A percentile compares a stretch with the other conserved stretches of the same genome.
These are phyloP conservation scores for Alternaria consortialis DNA, from an alignment of 2,329 filamentous ascomycete genomes.

Conservation along the genomic window DNA sequence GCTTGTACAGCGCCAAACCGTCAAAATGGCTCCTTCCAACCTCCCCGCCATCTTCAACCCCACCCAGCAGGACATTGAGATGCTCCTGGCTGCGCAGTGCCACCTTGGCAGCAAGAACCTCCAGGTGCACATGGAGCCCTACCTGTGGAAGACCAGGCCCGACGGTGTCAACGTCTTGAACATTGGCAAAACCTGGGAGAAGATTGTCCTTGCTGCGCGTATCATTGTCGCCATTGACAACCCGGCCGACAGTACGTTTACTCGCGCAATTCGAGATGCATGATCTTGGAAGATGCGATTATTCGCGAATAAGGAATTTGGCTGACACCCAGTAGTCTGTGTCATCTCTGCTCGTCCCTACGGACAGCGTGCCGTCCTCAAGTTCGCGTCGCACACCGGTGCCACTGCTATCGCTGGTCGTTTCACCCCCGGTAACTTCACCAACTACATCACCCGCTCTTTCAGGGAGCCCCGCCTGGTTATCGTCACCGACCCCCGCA, in stretches of 20 bases:
- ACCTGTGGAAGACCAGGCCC: slow-evolving; percentile 99
- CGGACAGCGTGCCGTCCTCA: slow-evolving; percentile 98
- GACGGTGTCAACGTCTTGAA: slow-evolving; percentile 99
- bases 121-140: slow-evolving; percentile 99
- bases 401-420: slow-evolving; percentile 98
- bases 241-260: slow-evolving; percentile 86
- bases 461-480: slow-evolving; percentile 99
- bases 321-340: slow-evolving; percentile 55
- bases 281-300: slow-evolving; percentile 10
- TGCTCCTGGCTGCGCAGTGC: slow-evolving; percentile 95
- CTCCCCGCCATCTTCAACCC: slow-evolving; percentile 96
- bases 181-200: slow-evolving; percentile 99
- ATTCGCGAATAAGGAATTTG: slow-evolving; percentile 2
- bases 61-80: slow-evolving; percentile 98
- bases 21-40: slow-evolving; percentile 93
- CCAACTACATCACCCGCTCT: slow-evolving; percentile 99
- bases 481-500: slow-evolving; percentile 98
- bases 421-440: slow-evolving; percentile 99
- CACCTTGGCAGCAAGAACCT: slow-evolving; percentile 99
- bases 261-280: slow-evolving; percentile 10
- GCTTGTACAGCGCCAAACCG: slow-evolving; percentile 45
- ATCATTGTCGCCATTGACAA: slow-evolving; percentile 99
- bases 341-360: slow-evolving; percentile 99
- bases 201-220: slow-evolving; percentile 97
- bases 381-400: slow-evolving; percentile 99